phyloP scores from a whole-genome alignment of 306 rosid genomes.

The Acacia acuminata region DNA sequence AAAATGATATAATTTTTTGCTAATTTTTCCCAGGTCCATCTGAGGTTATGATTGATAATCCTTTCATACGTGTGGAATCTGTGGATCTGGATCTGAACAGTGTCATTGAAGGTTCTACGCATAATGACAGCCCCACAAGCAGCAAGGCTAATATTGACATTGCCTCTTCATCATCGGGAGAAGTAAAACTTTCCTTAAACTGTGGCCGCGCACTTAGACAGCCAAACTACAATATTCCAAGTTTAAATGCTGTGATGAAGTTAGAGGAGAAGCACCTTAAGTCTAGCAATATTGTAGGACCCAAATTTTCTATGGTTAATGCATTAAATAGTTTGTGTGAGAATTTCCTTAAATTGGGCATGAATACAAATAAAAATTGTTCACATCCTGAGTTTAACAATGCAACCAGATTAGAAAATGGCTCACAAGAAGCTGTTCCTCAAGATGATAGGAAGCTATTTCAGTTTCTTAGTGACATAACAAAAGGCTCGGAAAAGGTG shows the following conservation, averaged over 20 bases:
- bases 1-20: not conserved
- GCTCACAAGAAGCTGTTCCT: conserved; percentile 27
- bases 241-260: conserved; percentile 37
- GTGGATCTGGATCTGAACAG: conserved; percentile 15
- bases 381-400: conserved; percentile 29
- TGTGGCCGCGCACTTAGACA: conserved; percentile 35
- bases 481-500: conserved; percentile 78
- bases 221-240: conserved; percentile 36
- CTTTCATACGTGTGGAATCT: conserved; percentile 24
- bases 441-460: conserved; percentile 27
- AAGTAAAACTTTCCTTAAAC: conserved; percentile 44
- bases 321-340: conserved; percentile 44
- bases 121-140: conserved; percentile 6
- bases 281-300: conserved; percentile 15
- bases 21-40: conserved; percentile 28
- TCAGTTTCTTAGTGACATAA: conserved; percentile 47
- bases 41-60: conserved; percentile 17
- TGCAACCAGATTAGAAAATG: conserved; percentile 7
- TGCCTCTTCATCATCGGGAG: conserved; percentile 49
- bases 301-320: conserved; percentile 39
- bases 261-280: conserved; percentile 45
- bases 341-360: conserved; percentile 41
- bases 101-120: conserved; percentile 16
- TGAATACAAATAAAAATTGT: conserved; percentile 21
- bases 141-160: conserved; percentile 26